Evolutionary conservation across 495 filamentous ascomycete species (phyloP).

Genomic region (Gamarada debralockiae): DNA sequence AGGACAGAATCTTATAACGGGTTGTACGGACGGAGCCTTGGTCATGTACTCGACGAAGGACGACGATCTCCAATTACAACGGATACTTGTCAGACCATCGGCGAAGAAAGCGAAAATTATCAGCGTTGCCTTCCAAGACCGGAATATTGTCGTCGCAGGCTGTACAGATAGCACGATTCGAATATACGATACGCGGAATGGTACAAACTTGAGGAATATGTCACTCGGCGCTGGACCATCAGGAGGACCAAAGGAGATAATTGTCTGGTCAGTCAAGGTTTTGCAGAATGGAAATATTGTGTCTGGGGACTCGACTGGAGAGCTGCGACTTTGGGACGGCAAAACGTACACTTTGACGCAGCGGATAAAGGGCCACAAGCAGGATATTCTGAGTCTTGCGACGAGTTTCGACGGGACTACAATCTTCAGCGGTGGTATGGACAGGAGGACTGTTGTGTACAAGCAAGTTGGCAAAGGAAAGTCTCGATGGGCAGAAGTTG

Average conservation of each 20-base stretch:
- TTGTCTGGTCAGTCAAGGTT: conserved; percentile 91
- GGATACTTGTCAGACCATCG: conserved; percentile 64
- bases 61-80: conserved; percentile 67
- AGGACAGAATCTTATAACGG: conserved; percentile 76
- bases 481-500: conserved; percentile 76
- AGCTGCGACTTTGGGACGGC: conserved; percentile 89
- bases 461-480: conserved; percentile 56
- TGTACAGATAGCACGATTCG: conserved; percentile 91
- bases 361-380: conserved; percentile 76
- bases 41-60: conserved; percentile 83
- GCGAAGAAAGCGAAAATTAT: conserved; percentile 81
- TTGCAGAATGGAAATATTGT: conserved; percentile 85
- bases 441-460: conserved; percentile 80
- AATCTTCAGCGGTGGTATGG: conserved; percentile 89
- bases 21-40: conserved; percentile 88
- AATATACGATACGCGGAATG: conserved; percentile 80
- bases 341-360: conserved; percentile 85
- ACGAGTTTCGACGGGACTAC: conserved; percentile 75
- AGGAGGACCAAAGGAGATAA: conserved; percentile 74
- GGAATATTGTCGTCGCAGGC: conserved; percentile 78
- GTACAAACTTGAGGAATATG: conserved; percentile 70
- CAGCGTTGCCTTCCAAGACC: conserved; percentile 83
- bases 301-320: conserved; percentile 90
- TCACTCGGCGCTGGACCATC: conserved; percentile 73
- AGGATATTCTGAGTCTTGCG: conserved; percentile 85